A percentile compares a stretch with the other conserved stretches of the same genome.
phyloP scores from a whole-genome alignment of 805 yeast species.

The Zygosaccharomyces rouxii region DNA sequence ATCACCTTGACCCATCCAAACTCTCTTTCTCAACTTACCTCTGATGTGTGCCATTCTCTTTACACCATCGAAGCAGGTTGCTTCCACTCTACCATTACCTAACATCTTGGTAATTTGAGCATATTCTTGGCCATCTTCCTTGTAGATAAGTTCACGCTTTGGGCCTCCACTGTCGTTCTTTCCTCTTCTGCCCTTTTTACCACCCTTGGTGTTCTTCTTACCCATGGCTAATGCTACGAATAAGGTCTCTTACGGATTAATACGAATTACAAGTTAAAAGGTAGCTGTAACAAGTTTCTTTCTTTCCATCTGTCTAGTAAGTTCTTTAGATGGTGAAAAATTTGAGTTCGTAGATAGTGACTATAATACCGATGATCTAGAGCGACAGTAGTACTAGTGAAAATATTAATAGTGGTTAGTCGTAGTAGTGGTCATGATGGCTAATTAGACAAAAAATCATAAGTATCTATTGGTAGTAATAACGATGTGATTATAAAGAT shows the following conservation, averaged over 20 bases:
- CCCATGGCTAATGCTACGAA: conserved; percentile 26
- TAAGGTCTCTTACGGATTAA: neutral
- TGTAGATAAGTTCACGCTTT: conserved; percentile 88
- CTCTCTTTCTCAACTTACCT: conserved; percentile 98
- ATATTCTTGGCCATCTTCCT: conserved; percentile 97
- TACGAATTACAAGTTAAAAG: neutral
- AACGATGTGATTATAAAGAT: neutral
- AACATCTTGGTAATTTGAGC: conserved; percentile 98
- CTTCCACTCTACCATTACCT: conserved; percentile 97
- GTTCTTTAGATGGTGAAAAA: conserved; percentile 4
- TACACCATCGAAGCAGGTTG: conserved; percentile 88
- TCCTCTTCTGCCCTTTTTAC: conserved; percentile 94
- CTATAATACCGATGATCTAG: neutral
- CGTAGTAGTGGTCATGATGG: neutral
- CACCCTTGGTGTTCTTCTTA: conserved; percentile 53
- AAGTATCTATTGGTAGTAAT: too few species aligned
- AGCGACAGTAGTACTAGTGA: neutral
- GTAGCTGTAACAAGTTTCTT: neutral
- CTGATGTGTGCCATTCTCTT: conserved; percentile 96
- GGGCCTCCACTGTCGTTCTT: conserved; percentile 88
- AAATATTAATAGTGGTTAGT: neutral
- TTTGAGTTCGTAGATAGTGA: conserved; percentile 1
- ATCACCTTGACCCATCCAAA: conserved; percentile 99
- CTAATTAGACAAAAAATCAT: neutral
- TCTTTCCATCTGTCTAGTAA: neutral